These are phyloP conservation scores for Podila clonocystis DNA, from an alignment of 192 early-diverging fungal species.

Conservation along the genomic window DNA sequence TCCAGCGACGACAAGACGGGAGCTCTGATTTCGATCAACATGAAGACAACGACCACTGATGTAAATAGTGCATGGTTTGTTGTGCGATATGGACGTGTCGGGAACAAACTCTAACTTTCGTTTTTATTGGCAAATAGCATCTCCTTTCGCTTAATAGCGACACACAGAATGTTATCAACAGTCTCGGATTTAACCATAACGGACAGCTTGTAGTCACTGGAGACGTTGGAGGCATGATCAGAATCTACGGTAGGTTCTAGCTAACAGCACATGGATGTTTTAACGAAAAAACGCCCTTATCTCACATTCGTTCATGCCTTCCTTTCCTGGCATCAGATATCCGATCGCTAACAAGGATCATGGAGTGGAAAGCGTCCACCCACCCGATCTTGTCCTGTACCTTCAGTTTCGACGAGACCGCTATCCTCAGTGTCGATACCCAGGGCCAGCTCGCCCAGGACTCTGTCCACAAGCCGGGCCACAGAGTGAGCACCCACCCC, in stretches of 20 bases:
- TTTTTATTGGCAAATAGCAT: constrained; percentile 21
- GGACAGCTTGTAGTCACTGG: constrained; percentile 68
- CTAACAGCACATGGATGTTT: background rate
- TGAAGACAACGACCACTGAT: constrained; percentile 63
- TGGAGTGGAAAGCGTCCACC: constrained; percentile 61
- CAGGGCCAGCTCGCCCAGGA: constrained; percentile 57
- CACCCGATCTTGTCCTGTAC: constrained; percentile 57
- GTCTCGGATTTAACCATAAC: constrained; percentile 70
- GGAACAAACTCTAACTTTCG: background rate
- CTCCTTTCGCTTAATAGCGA: constrained; percentile 6
- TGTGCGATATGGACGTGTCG: background rate
- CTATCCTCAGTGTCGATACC: constrained; percentile 59
- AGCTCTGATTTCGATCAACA: constrained; percentile 61
- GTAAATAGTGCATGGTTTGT: constrained; percentile 26
- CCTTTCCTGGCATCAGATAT: constrained; percentile 51
- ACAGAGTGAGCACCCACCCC: constrained; percentile 34
- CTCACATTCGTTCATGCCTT: background rate
- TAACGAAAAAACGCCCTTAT: background rate
- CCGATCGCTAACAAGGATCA: constrained; percentile 61
- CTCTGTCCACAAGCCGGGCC: constrained; percentile 64
- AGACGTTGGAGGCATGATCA: constrained; percentile 60
- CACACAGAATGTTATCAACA: constrained; percentile 52
- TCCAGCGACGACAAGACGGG: constrained; percentile 42
- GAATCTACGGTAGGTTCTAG: constrained; percentile 56
- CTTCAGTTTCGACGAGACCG: constrained; percentile 74